Evolutionary conservation across 768 basidiomycete species (phyloP).

Genomic region (Tylopilus plumbeoviolaceoides): DNA sequence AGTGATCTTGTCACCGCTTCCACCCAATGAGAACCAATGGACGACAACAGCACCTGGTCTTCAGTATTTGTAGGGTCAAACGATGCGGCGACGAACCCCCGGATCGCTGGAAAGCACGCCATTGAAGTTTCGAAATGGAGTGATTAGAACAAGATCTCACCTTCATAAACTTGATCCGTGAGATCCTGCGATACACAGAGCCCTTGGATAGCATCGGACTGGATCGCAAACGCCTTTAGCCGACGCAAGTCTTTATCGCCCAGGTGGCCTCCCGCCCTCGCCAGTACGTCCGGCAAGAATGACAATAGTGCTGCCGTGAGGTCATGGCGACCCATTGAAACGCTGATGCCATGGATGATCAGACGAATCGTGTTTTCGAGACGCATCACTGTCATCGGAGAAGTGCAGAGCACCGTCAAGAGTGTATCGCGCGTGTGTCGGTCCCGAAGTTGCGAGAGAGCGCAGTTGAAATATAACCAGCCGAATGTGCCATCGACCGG

Average conservation of each 20-base stretch:
- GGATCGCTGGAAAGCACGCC: constrained; percentile 35
- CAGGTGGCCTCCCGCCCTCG: constrained; percentile 26
- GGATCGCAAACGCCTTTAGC: constrained; percentile 43
- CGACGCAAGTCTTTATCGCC: constrained; percentile 25
- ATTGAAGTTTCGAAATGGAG: not conserved
- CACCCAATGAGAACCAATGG: constrained; percentile 44
- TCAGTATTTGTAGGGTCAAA: constrained; percentile 34
- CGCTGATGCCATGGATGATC: constrained; percentile 34
- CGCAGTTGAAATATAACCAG: constrained; percentile 40
- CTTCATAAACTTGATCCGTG: constrained; percentile 29
- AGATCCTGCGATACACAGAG: constrained; percentile 32
- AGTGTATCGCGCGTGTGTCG: constrained; percentile 31
- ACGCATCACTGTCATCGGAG: constrained; percentile 22
- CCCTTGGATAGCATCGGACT: constrained; percentile 29
- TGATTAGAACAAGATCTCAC: constrained; percentile 22
- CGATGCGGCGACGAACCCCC: constrained; percentile 34
- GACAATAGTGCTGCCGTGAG: constrained; percentile 32
- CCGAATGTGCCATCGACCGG: constrained; percentile 34
- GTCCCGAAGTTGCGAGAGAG: constrained; percentile 20
- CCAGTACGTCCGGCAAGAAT: constrained; percentile 38
- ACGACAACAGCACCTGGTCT: constrained; percentile 40
- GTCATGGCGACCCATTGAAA: constrained; percentile 16
- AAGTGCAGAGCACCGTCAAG: constrained; percentile 29
- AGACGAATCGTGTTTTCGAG: constrained; percentile 37
- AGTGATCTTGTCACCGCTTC: constrained; percentile 12